Percentiles rank a stretch among this genome's conserved stretches.
Conservation (phyloP, 345 rosid species). For the Reutealis trisperma region DNA sequence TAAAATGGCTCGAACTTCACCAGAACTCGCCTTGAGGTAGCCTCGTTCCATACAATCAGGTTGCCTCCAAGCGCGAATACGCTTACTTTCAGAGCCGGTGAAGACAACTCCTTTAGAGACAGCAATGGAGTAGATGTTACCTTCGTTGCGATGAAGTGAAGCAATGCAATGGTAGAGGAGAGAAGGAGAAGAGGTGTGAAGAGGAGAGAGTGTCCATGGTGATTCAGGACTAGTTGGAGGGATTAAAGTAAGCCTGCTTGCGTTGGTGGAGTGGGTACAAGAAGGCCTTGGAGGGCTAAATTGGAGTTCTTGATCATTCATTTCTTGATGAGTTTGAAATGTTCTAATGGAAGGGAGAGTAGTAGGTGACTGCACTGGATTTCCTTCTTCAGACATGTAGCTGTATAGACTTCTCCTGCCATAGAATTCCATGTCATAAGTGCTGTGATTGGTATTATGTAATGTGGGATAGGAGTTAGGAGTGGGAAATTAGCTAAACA, state of each 20-base stretch:
- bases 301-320: conserved; percentile 34
- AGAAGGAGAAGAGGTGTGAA: conserved; percentile 43
- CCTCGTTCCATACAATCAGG: conserved; percentile 46
- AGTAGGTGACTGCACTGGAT: conserved; percentile 4
- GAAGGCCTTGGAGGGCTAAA: conserved; percentile 43
- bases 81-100: conserved; percentile 47
- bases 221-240: conserved; percentile 43
- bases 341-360: conserved; percentile 17
- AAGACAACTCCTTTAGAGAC: conserved; percentile 48
- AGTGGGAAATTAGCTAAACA: neutral
- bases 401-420: conserved; percentile 24
- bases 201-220: conserved; percentile 55
- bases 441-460: neutral
- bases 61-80: conserved; percentile 52
- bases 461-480: neutral
- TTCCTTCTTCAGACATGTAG: conserved; percentile 32
- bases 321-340: conserved; percentile 20
- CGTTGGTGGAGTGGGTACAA: neutral
- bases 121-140: conserved; percentile 47
- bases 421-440: conserved; percentile 34
- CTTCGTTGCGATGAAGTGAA: conserved; percentile 50
- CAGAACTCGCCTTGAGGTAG: conserved; percentile 35
- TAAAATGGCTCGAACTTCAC: conserved; percentile 41
- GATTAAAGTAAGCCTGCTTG: conserved; percentile 16
- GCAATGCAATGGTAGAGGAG: conserved; percentile 52